phyloP scores from a whole-genome alignment of 140 eudicot genomes.

The Oenanthe javanica region DNA sequence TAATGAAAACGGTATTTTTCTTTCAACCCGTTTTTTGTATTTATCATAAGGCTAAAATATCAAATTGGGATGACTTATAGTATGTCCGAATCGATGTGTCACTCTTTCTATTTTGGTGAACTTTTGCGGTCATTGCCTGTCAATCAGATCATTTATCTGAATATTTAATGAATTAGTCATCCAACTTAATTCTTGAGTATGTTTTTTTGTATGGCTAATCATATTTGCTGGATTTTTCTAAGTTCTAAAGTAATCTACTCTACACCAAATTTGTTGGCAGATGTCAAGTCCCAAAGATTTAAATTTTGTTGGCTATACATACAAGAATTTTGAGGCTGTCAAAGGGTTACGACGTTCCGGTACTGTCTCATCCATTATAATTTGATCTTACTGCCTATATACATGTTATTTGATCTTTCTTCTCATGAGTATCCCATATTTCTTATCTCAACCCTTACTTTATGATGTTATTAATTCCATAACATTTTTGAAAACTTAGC shows the following conservation, averaged over 20 bases:
- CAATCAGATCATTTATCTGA: neutral
- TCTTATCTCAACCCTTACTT: neutral
- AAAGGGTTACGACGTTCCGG: constrained; percentile 26
- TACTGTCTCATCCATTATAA: constrained; percentile 4
- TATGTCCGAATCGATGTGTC: neutral
- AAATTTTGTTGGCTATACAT: constrained; percentile 44
- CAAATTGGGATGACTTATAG: neutral
- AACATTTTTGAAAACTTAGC: neutral
- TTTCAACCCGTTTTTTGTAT: too few relatives aligned
- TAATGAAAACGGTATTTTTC: too few relatives aligned
- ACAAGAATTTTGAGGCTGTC: constrained; percentile 38
- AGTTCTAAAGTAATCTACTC: neutral
- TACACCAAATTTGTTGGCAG: constrained; percentile 16
- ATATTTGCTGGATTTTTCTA: neutral
- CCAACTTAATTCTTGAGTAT: neutral
- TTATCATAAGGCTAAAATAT: neutral
- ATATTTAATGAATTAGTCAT: neutral
- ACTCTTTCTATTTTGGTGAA: neutral
- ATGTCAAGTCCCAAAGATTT: constrained; percentile 31
- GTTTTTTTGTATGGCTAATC: neutral
- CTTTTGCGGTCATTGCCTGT: neutral
- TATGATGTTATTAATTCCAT: neutral
- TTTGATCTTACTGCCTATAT: neutral
- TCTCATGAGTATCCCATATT: neutral
- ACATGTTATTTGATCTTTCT: neutral